Evolutionary conservation across 805 yeast species (phyloP).

Genomic region (Limtongozyma cylindracea): DNA sequence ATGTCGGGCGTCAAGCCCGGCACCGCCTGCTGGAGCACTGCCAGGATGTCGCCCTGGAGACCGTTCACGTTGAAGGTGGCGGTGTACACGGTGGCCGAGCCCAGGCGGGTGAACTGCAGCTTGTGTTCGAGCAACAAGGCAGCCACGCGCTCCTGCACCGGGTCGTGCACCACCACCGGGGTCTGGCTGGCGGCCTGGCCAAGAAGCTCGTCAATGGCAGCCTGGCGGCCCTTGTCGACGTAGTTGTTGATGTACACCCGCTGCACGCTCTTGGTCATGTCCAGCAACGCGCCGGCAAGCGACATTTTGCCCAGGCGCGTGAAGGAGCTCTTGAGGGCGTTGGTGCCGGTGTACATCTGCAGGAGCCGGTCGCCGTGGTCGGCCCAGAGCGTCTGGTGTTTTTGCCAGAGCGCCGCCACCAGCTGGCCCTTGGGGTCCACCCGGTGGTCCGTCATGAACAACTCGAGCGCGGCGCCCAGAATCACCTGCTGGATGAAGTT

Average conservation of each 20-base stretch:
- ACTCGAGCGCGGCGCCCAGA: slow-evolving; percentile 42
- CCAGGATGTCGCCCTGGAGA: too few species aligned
- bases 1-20: slow-evolving; percentile 53
- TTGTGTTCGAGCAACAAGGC: slow-evolving; percentile 25
- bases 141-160: slow-evolving; percentile 65
- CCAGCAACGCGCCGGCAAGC: slow-evolving; percentile 89
- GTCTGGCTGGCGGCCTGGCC: slow-evolving; percentile 51
- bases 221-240: slow-evolving; percentile 76
- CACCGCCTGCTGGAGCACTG: too few species aligned
- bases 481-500: slow-evolving; percentile 73
- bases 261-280: slow-evolving; percentile 87
- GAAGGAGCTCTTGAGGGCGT: slow-evolving; percentile 71
- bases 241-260: slow-evolving; percentile 91
- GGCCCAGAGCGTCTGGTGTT: slow-evolving; percentile 42
- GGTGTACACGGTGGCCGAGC: slow-evolving; percentile 36
- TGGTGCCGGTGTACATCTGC: slow-evolving; percentile 36
- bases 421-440: slow-evolving; percentile 1
- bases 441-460: slow-evolving; percentile 1
- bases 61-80: slow-evolving; percentile 80
- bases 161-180: slow-evolving; percentile 63
- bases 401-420: too few species aligned
- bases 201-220: slow-evolving; percentile 64
- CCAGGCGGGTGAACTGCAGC: slow-evolving; percentile 29
- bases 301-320: slow-evolving; percentile 93
- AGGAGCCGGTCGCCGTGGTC: slow-evolving; percentile 44